Evolutionary conservation across 257 asterid genomes (phyloP), one percentile per base, ranked within the genome.

Genomic region (Dorcoceras hygrometricum): DNA sequence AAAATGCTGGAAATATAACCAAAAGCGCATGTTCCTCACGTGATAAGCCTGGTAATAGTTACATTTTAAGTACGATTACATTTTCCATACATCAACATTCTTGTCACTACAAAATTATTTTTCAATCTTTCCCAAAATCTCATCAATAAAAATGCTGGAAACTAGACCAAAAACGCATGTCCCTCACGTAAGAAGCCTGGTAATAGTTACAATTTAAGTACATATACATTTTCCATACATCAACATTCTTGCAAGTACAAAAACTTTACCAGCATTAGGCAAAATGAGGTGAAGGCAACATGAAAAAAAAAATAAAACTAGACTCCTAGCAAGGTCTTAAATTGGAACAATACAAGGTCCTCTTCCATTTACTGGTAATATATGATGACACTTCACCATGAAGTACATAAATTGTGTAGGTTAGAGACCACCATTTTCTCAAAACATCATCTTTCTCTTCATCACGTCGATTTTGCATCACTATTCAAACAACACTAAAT

Each of bases 401-500:
- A 78, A 58, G 32, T 57, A 66, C 26, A 54, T 59, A 43, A 65
- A 24, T 66, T 73, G 25, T 48, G 70, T 63, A 62, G 59, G 65
- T 43, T 62, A 4, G 51, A 24, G 25, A 70, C 10, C 62, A 56
- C 59, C 46, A 62, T 14, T 32, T 67, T 66, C 69, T 53, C 31
- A 25, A 60, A 46, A 8, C 23, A 28, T 34, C 60, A 12, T 26
- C 24, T 23, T 29, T 55, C 75, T 72, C 31, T 56, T 57, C 16
- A 43, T 51, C 46, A 51, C 28, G 2, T 32, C 58, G 66, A 63
- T 14, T 57, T 50, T 57, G 77, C 27, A 50, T 20, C 56, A 55
- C 26, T 74, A 39, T 27, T 92, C 85, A 92, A 66, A 89, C 94
- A 5, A 82, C 94, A 43, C 84, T 93, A 61, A 93, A 93, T 43